Evolutionary conservation across 2,329 filamentous ascomycete genomes (phyloP), one percentile per base, ranked within the genome.

Genomic region (Fusarium veterinarium): DNA sequence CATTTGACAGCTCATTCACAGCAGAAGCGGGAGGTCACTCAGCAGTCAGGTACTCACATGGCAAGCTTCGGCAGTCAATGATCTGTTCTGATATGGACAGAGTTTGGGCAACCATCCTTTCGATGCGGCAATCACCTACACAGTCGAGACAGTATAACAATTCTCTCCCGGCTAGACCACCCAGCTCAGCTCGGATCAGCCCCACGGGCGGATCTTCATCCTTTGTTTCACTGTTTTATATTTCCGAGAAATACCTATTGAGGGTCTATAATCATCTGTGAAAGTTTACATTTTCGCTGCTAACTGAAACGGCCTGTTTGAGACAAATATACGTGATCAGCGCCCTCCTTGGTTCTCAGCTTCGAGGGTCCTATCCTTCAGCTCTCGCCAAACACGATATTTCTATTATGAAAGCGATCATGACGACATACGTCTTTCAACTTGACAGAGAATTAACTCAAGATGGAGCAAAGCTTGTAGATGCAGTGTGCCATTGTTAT

Each of bases 81-180:
- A 13, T 33, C 6, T 13, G 12, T 33, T 13, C 12, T 33, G 5
- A 33, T 6, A 33, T 5, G 12, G 13, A 3, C 12, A 33, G 13
- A 8, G 2, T 17, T 11, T 5, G 5, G 9, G 1, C 16, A 10
- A 4, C 12, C 40, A 8, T 41, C 40, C 6, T 41, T 9, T 6
- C 6, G 2, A 16, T 11, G n/a, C n/a, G 3, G 9, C 6, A n/a
- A 23, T 28, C 28, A 3, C 17, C 12, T 20, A 20, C 5, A 14
- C 8, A 45, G 16, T 45, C 42, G 0, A 7, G 42, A 3, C 8
- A 14, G 4, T 0, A 14, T 1, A 45, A 19, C 5, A 2, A 14
- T 45, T 28, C 3, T 19, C 17, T 28, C 41, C 5, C 10, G 8
- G 23, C 33, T 33, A 1, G 33, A 14, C 10, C 11, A 20, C 33